Conservation (phyloP, 2,329 filamentous ascomycete genomes). For the Cyphellophora europaea region DNA sequence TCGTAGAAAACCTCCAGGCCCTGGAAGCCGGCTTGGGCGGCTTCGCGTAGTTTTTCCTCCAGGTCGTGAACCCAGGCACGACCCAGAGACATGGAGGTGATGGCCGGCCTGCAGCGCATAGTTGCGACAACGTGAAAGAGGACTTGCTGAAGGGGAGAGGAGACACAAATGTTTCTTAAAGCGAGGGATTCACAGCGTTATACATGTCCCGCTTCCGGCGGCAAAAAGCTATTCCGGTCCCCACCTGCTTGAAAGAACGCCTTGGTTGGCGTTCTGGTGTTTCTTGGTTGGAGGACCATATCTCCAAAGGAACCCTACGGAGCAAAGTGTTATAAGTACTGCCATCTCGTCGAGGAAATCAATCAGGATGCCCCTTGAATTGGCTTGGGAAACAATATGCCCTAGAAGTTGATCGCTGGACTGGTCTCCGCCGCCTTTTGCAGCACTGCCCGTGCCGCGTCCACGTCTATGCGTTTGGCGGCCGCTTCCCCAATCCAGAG, state of each 20-base stretch:
- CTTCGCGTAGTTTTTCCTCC: slow-evolving; percentile 57
- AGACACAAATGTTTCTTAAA: neutral
- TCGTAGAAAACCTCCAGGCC: slow-evolving; percentile 73
- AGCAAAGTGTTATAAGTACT: too few relatives aligned
- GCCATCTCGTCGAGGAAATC: too few relatives aligned
- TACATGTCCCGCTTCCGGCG: neutral
- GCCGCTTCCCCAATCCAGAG: slow-evolving; percentile 27
- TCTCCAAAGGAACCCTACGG: too few relatives aligned
- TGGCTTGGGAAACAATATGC: too few relatives aligned
- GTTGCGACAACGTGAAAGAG: slow-evolving; percentile 11
- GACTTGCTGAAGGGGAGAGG: too few relatives aligned
- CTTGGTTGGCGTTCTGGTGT: too few relatives aligned
- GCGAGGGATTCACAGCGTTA: neutral
- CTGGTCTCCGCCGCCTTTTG: slow-evolving; percentile 24
- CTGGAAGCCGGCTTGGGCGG: slow-evolving; percentile 54
- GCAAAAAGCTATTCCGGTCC: neutral
- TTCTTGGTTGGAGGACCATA: too few relatives aligned
- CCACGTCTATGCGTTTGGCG: slow-evolving; percentile 17
- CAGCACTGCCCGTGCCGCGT: slow-evolving; percentile 25
- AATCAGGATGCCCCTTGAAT: too few relatives aligned
- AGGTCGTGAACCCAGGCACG: slow-evolving; percentile 62
- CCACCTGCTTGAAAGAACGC: too few relatives aligned
- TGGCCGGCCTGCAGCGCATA: slow-evolving; percentile 40
- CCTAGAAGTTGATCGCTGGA: slow-evolving; percentile 26
- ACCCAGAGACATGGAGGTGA: slow-evolving; percentile 68